phyloP scores from a whole-genome alignment of 495 filamentous ascomycete genomes.

The Pyronema omphalodes region DNA sequence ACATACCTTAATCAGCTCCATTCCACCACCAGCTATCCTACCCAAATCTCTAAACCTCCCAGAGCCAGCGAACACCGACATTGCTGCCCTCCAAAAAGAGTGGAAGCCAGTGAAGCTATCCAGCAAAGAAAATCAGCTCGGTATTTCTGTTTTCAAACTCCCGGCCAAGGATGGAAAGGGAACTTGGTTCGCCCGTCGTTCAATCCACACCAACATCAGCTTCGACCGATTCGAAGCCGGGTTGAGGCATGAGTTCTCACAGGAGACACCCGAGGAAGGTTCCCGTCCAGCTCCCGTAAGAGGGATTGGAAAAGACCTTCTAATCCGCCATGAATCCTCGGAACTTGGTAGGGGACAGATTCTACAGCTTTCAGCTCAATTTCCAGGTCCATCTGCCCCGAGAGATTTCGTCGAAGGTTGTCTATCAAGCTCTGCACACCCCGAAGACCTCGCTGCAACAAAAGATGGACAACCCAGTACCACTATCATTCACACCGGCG shows the following conservation, averaged over 20 bases:
- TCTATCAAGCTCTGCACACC: constrained; percentile 31
- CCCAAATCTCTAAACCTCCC: constrained; percentile 28
- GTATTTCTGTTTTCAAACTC: constrained; percentile 63
- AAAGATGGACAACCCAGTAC: not conserved
- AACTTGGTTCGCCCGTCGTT: constrained; percentile 74
- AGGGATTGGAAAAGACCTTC: constrained; percentile 64
- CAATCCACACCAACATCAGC: constrained; percentile 55
- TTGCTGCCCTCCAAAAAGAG: constrained; percentile 44
- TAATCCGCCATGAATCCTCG: constrained; percentile 40
- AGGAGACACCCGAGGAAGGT: constrained; percentile 35
- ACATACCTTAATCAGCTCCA: constrained; percentile 55
- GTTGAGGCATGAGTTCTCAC: constrained; percentile 33
- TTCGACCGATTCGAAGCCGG: constrained; percentile 50
- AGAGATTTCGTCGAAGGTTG: constrained; percentile 72
- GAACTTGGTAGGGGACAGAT: constrained; percentile 40
- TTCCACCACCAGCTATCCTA: constrained; percentile 28
- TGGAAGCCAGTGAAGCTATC: constrained; percentile 73
- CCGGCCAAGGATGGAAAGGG: constrained; percentile 62
- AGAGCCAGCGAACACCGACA: constrained; percentile 30
- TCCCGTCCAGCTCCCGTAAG: constrained; percentile 40
- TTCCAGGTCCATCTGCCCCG: constrained; percentile 71
- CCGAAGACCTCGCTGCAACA: constrained; percentile 4
- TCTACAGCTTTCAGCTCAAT: constrained; percentile 58
- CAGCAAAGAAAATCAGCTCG: constrained; percentile 54
- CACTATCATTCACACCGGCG: not conserved